phyloP scores from a whole-genome alignment of 768 basidiomycete genomes.

The Lentinula raphanica region DNA sequence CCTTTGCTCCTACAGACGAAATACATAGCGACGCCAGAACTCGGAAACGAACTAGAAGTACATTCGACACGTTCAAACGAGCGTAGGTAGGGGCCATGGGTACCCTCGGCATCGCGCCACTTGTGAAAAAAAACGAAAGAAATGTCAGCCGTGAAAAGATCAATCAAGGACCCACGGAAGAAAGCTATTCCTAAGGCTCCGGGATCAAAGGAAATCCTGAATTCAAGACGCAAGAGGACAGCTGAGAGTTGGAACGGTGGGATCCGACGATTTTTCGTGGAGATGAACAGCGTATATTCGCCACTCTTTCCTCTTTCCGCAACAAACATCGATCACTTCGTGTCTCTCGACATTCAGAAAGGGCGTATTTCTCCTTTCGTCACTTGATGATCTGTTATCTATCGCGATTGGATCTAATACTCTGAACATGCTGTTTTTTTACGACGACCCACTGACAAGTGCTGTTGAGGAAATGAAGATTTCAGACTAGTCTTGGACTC shows the following conservation, averaged over 20 bases:
- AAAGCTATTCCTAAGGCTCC: conserved; percentile 50
- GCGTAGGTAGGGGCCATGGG: too few relatives aligned
- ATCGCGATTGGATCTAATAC: too few relatives aligned
- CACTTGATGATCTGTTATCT: background rate
- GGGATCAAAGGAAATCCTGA: background rate
- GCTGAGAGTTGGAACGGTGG: background rate
- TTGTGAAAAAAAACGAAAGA: conserved; percentile 39
- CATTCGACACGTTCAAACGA: conserved; percentile 54
- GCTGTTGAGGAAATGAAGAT: background rate
- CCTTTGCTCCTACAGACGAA: conserved; percentile 42
- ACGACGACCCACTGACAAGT: too few relatives aligned
- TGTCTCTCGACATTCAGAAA: background rate
- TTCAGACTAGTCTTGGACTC: too few relatives aligned
- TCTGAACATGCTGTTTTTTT: too few relatives aligned
- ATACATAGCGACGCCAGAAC: conserved; percentile 53
- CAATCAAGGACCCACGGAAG: conserved; percentile 56
- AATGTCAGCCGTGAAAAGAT: conserved; percentile 45
- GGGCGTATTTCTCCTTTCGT: background rate
- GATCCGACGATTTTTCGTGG: background rate
- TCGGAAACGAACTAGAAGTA: conserved; percentile 55
- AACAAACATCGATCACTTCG: background rate
- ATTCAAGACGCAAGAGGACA: background rate
- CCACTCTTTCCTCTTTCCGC: background rate
- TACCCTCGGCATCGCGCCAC: conserved; percentile 49
- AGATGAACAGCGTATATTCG: background rate